These are phyloP conservation scores for bread wheat (Triticum aestivum) DNA, from an alignment of 176 grass and related monocot genomes.

Conservation along the genomic window DNA sequence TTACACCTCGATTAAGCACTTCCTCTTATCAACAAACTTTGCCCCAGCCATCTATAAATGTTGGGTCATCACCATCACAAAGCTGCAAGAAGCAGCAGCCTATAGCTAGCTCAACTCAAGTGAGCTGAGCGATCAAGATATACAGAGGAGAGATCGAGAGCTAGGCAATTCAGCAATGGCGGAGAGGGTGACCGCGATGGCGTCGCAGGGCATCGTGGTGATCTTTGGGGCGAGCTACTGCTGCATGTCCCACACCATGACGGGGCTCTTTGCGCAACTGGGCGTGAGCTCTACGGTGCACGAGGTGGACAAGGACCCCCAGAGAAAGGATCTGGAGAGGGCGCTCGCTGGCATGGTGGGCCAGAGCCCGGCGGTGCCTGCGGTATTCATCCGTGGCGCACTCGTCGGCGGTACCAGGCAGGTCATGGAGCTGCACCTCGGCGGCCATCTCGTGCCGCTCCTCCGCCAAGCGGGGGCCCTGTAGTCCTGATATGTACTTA, in stretches of 20 bases:
- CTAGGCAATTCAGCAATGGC: not conserved
- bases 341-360: constrained; percentile 49
- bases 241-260: constrained; percentile 33
- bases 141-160: not conserved
- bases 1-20: too few relatives aligned
- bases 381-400: constrained; percentile 54
- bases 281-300: constrained; percentile 44
- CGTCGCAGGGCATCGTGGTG: constrained; percentile 53
- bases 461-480: constrained; percentile 51
- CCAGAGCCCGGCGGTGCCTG: constrained; percentile 40
- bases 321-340: constrained; percentile 43
- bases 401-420: constrained; percentile 52
- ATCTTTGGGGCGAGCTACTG: constrained; percentile 33
- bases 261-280: constrained; percentile 45
- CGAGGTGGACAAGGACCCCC: constrained; percentile 51
- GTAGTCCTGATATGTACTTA: constrained; percentile 33
- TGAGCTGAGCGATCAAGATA: not conserved
- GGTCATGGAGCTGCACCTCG: constrained; percentile 57
- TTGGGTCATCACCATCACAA: too few relatives aligned
- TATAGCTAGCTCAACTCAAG: not conserved
- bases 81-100: too few relatives aligned
- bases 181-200: constrained; percentile 43
- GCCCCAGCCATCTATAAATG: too few relatives aligned
- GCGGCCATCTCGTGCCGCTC: constrained; percentile 51
- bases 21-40: too few relatives aligned